Evolutionary conservation across 495 filamentous ascomycete genomes (phyloP).

Genomic region (Glarea lozoyensis): DNA sequence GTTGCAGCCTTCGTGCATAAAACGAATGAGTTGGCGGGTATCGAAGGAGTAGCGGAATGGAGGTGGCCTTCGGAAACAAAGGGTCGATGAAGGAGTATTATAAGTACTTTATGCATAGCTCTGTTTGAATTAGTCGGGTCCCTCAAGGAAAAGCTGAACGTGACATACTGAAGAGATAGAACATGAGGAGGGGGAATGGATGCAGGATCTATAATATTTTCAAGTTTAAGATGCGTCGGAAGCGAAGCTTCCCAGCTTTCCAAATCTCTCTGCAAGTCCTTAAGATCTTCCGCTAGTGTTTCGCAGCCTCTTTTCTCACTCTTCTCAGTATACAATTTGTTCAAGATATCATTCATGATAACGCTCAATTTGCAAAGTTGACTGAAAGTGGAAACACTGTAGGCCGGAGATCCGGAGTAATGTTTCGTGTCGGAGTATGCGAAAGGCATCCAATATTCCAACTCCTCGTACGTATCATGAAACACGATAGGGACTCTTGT

Average conservation of each 20-base stretch:
- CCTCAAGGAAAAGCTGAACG: no score
- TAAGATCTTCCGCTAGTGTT: no score
- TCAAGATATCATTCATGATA: neutral
- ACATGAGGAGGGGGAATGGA: neutral
- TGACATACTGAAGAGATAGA: no score
- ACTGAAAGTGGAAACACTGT: conserved; percentile 1
- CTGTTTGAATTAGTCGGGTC: neutral
- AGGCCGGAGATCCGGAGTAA: conserved; percentile 1
- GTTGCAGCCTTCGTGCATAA: neutral
- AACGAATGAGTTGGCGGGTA: neutral
- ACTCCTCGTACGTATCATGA: conserved; percentile 26
- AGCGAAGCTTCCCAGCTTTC: neutral
- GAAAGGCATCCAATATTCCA: conserved; percentile 24
- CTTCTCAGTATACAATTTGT: neutral
- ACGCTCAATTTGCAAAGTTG: neutral
- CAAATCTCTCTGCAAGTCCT: neutral
- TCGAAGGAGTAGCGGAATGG: conserved; percentile 13
- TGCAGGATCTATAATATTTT: neutral
- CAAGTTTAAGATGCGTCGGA: neutral
- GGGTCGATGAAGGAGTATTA: conserved; percentile 13
- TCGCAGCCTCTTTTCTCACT: no score
- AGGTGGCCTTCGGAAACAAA: conserved; percentile 15
- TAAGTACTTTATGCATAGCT: conserved; percentile 18
- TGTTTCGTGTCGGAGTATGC: no score
- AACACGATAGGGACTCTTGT: conserved; percentile 20